These are phyloP conservation scores for Flammula alnicola DNA, from an alignment of 1,284 basidiomycete species.

Conservation along the genomic window DNA sequence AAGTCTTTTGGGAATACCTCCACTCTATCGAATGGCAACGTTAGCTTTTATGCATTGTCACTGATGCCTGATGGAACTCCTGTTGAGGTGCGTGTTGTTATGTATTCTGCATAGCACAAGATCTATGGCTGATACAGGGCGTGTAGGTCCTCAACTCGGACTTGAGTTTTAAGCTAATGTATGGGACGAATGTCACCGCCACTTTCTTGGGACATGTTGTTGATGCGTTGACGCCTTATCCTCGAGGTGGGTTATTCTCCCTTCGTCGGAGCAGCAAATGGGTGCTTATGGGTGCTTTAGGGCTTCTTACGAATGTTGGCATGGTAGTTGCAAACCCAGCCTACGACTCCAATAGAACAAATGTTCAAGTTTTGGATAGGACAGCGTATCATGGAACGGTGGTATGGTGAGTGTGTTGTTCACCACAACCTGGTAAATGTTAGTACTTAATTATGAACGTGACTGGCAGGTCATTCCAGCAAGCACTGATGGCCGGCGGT, in stretches of 20 bases:
- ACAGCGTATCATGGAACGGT: slow-evolving; percentile 33
- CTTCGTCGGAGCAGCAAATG: neutral
- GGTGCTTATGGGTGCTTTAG: slow-evolving; percentile 11
- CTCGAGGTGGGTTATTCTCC: slow-evolving; percentile 22
- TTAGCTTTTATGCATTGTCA: slow-evolving; percentile 30
- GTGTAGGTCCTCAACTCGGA: slow-evolving; percentile 32
- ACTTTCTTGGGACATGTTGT: slow-evolving; percentile 26
- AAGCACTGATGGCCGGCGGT: slow-evolving; percentile 33
- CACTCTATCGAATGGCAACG: slow-evolving; percentile 11
- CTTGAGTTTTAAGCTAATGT: slow-evolving; percentile 31
- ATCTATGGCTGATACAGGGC: neutral
- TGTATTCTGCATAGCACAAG: neutral
- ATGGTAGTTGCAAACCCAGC: slow-evolving; percentile 34
- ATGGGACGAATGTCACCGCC: slow-evolving; percentile 26
- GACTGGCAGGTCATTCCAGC: slow-evolving; percentile 30
- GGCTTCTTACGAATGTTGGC: slow-evolving; percentile 32
- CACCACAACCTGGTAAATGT: too few species aligned
- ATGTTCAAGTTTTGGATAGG: slow-evolving; percentile 28
- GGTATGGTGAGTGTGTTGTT: slow-evolving; percentile 21
- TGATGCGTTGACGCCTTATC: slow-evolving; percentile 30
- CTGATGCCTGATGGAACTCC: slow-evolving; percentile 29
- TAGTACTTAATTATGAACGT: too few species aligned
- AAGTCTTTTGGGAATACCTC: slow-evolving; percentile 31
- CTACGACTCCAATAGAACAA: slow-evolving; percentile 31
- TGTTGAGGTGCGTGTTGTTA: slow-evolving; percentile 26